Percentiles rank a stretch among this genome's conserved stretches.
phyloP scores from a whole-genome alignment of 139 green algal genomes.

The Klebsormidium nitens region DNA sequence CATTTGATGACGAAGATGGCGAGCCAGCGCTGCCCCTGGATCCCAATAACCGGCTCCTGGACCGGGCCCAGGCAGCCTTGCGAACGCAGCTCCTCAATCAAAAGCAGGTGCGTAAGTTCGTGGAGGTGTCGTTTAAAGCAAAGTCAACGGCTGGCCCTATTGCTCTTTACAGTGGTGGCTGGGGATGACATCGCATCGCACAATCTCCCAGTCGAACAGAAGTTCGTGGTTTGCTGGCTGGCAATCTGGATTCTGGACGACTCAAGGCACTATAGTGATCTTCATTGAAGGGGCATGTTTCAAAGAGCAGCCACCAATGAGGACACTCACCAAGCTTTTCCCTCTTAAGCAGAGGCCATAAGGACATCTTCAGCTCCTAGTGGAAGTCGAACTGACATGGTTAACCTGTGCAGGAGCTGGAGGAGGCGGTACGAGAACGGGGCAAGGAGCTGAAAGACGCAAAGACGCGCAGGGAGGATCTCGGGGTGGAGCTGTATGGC shows the following conservation, averaged over 20 bases:
- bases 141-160: neutral
- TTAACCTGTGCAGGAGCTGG: neutral
- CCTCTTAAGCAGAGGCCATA: neutral
- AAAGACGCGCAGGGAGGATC: slow-evolving; percentile 59
- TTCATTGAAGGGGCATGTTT: neutral
- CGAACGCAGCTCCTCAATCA: slow-evolving; percentile 62
- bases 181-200: neutral
- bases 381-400: neutral
- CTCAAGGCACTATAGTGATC: neutral
- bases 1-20: too few species aligned
- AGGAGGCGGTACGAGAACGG: slow-evolving; percentile 57
- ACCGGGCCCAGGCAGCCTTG: slow-evolving; percentile 69
- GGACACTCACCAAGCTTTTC: neutral
- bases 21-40: too few species aligned
- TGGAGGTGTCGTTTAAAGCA: neutral
- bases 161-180: neutral
- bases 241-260: neutral
- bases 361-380: neutral
- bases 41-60: slow-evolving; percentile 75
- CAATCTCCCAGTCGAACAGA: neutral
- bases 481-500: slow-evolving; percentile 86
- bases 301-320: neutral
- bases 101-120: slow-evolving; percentile 50
- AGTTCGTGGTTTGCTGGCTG: neutral
- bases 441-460: slow-evolving; percentile 48